A percentile compares a stretch with the other conserved stretches of the same genome.
Evolutionary conservation across 495 filamentous ascomycete genomes (phyloP).

Genomic region (Mytilinidion resinicola): DNA sequence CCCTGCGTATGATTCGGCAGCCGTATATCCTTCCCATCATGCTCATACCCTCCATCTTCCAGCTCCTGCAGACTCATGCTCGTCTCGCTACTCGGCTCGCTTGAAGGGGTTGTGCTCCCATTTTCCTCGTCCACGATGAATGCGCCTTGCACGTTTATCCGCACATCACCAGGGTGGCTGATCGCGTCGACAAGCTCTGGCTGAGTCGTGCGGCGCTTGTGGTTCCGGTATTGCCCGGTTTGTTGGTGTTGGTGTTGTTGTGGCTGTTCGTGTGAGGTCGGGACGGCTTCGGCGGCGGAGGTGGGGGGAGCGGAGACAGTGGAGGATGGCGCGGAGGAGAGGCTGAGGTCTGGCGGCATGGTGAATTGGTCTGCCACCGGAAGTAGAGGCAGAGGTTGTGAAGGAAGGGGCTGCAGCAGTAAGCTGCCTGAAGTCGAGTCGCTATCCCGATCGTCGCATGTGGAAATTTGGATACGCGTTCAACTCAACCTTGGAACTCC

Average conservation of each 20-base stretch:
- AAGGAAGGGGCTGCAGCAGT: too few species aligned
- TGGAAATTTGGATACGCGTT: too few species aligned
- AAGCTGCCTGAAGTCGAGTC: too few species aligned
- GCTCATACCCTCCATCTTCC: slow-evolving; percentile 46
- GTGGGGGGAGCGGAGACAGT: neutral
- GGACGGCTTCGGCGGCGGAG: neutral
- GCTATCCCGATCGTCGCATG: too few species aligned
- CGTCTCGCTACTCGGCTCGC: slow-evolving; percentile 28
- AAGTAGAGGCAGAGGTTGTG: too few species aligned
- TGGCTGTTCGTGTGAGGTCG: neutral
- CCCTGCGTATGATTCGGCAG: slow-evolving; percentile 87
- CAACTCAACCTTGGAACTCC: too few species aligned
- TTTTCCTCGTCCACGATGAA: slow-evolving; percentile 85
- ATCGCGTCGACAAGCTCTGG: slow-evolving; percentile 60
- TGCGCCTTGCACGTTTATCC: slow-evolving; percentile 92
- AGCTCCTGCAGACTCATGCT: too few species aligned
- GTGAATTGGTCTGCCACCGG: too few species aligned
- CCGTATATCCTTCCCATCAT: slow-evolving; percentile 72
- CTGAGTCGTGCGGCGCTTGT: neutral
- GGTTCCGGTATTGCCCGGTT: neutral
- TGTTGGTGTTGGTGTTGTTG: neutral
- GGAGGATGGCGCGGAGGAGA: neutral
- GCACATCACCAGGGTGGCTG: slow-evolving; percentile 73
- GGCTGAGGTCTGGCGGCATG: too few species aligned
- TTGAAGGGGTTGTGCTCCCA: slow-evolving; percentile 38